phyloP scores from a whole-genome alignment of 164 flowering plant species.

The Buxus sempervirens region DNA sequence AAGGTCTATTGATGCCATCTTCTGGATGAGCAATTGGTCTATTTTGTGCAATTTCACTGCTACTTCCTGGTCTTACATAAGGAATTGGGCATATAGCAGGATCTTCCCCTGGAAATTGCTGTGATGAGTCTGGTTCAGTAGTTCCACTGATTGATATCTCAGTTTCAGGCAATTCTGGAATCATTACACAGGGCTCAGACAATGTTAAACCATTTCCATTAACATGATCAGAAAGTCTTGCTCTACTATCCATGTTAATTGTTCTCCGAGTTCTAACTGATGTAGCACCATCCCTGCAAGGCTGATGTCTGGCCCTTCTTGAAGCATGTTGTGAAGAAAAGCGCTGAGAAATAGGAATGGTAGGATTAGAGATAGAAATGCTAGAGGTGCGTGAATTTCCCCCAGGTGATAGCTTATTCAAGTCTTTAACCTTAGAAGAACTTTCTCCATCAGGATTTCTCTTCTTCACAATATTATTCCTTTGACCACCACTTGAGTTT shows the following conservation, averaged over 20 bases:
- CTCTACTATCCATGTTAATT: constrained; percentile 29
- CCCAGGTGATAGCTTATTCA: constrained; percentile 28
- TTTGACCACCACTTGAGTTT: constrained; percentile 33
- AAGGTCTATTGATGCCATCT: constrained; percentile 30
- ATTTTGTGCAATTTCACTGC: constrained; percentile 28
- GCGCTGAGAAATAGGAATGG: constrained; percentile 33
- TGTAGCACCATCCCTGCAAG: constrained; percentile 26
- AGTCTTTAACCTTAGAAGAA: constrained; percentile 52
- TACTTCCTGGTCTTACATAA: constrained; percentile 31
- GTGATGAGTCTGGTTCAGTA: constrained; percentile 25
- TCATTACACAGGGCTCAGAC: constrained; percentile 22
- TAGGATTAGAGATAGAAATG: constrained; percentile 11
- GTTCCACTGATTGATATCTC: constrained; percentile 19
- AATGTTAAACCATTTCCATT: constrained; percentile 24
- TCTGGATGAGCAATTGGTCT: constrained; percentile 36
- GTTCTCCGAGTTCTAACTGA: constrained; percentile 56
- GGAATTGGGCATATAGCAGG: constrained; percentile 23
- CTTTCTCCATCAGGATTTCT: constrained; percentile 56
- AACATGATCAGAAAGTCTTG: constrained; percentile 34
- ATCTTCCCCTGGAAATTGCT: constrained; percentile 25
- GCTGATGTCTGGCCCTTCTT: constrained; percentile 38
- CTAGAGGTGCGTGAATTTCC: constrained; percentile 22
- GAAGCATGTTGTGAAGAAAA: constrained; percentile 26
- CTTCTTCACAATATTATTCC: constrained; percentile 31
- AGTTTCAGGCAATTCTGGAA: constrained; percentile 25